These are phyloP conservation scores for Calocybe gambosa DNA, from an alignment of 1,284 basidiomycete genomes.

Conservation along the genomic window DNA sequence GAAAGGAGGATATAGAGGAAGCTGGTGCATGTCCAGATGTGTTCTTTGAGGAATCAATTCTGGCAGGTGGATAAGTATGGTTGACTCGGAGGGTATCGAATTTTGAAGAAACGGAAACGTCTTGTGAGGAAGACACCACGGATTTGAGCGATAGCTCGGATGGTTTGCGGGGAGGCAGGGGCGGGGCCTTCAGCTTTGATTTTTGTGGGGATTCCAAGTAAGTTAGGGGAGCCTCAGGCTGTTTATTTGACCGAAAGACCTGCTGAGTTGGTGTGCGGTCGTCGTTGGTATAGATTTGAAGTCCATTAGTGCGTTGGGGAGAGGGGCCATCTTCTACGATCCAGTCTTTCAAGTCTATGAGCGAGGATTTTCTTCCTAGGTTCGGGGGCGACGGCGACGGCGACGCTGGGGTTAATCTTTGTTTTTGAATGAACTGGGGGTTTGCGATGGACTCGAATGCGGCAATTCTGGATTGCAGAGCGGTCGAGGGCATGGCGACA, in stretches of 20 bases:
- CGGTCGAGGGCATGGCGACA: conserved; percentile 41
- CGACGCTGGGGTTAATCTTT: conserved; percentile 30
- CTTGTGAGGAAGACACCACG: conserved; percentile 29
- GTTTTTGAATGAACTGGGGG: conserved; percentile 29
- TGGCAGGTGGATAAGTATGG: conserved; percentile 46
- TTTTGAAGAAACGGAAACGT: conserved; percentile 20
- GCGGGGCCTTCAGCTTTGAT: conserved; percentile 21
- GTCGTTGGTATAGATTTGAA: conserved; percentile 7
- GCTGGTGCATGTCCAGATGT: conserved; percentile 47
- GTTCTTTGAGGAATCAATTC: conserved; percentile 27
- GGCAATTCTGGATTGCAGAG: conserved; percentile 51
- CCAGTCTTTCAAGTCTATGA: conserved; percentile 72
- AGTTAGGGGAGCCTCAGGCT: conserved; percentile 39
- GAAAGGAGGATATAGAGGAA: conserved; percentile 74
- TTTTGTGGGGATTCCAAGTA: conserved; percentile 44
- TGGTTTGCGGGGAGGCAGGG: conserved; percentile 38
- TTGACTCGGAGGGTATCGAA: conserved; percentile 45
- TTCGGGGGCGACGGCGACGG: conserved; percentile 49
- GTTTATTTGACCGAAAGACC: conserved; percentile 13
- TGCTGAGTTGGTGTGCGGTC: conserved; percentile 24
- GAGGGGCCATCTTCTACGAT: conserved; percentile 56
- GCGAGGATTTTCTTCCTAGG: conserved; percentile 51
- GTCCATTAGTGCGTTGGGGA: conserved; percentile 20
- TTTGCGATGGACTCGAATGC: conserved; percentile 43
- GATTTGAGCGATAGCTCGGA: conserved; percentile 46